phyloP scores from a whole-genome alignment of 129 eudicot genomes.

The Chrysanthemum makinoi region DNA sequence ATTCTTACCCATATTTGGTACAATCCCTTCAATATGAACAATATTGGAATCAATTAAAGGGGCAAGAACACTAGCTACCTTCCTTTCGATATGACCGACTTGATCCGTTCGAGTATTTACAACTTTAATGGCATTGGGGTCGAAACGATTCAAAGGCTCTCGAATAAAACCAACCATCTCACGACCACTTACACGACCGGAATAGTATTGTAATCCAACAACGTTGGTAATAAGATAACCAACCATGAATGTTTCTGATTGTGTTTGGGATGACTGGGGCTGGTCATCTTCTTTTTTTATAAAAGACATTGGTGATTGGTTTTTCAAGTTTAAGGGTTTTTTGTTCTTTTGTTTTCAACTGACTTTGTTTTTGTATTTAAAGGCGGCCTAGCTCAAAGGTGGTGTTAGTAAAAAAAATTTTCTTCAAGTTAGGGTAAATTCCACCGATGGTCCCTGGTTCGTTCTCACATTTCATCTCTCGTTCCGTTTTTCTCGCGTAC shows the following conservation, averaged over 20 bases:
- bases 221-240: conserved; percentile 70
- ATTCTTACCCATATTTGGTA: conserved; percentile 41
- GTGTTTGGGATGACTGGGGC: background rate
- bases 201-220: conserved; percentile 63
- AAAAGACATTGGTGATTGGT: too few species aligned
- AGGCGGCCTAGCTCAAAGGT: too few species aligned
- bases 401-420: too few species aligned
- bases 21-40: conserved; percentile 64
- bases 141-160: conserved; percentile 63
- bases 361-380: too few species aligned
- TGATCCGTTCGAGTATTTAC: conserved; percentile 48
- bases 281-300: too few species aligned
- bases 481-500: too few species aligned
- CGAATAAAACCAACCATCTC: conserved; percentile 80
- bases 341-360: too few species aligned
- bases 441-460: too few species aligned
- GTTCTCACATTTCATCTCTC: too few species aligned
- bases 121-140: conserved; percentile 68
- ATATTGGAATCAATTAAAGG: conserved; percentile 49
- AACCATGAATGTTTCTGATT: conserved; percentile 51
- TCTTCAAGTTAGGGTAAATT: too few species aligned
- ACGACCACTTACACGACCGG: conserved; percentile 59
- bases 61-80: conserved; percentile 63
- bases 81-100: conserved; percentile 68
- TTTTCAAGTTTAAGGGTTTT: too few species aligned